phyloP scores from a whole-genome alignment of 179 eudicot genomes.

The Beta macrorhiza region DNA sequence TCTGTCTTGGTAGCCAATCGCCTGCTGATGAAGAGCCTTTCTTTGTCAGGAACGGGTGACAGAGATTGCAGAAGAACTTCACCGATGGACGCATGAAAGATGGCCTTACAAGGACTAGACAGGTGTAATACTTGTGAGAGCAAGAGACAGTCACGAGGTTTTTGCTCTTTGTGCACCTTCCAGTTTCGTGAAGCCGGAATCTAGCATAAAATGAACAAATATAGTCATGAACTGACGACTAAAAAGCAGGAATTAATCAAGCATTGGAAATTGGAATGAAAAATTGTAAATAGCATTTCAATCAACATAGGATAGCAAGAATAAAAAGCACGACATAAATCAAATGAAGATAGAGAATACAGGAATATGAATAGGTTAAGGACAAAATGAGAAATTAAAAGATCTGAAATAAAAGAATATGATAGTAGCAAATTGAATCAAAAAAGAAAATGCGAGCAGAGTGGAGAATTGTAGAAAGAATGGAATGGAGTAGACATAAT shows the following conservation, averaged over 20 bases:
- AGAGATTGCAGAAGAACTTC: slow-evolving; percentile 59
- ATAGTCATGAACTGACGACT: not conserved
- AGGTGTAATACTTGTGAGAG: slow-evolving; percentile 50
- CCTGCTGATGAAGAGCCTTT: slow-evolving; percentile 64
- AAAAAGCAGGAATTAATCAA: not conserved
- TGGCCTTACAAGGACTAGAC: slow-evolving; percentile 42
- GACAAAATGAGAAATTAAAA: too few relatives aligned
- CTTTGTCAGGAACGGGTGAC: slow-evolving; percentile 45
- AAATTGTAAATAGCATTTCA: not conserved
- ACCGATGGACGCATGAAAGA: slow-evolving; percentile 66
- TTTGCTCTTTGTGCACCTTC: slow-evolving; percentile 57
- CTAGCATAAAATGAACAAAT: slow-evolving; percentile 15
- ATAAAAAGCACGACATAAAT: not conserved
- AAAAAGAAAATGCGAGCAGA: too few relatives aligned
- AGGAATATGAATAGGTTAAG: too few relatives aligned
- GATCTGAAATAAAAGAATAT: too few relatives aligned
- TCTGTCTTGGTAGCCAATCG: slow-evolving; percentile 35
- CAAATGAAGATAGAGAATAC: too few relatives aligned
- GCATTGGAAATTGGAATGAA: too few relatives aligned
- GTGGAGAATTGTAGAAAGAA: too few relatives aligned
- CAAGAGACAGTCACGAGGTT: slow-evolving; percentile 40
- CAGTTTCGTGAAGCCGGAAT: slow-evolving; percentile 47
- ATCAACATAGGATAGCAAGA: not conserved
- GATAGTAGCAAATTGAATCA: too few relatives aligned
- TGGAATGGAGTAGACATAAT: too few relatives aligned